Conservation (phyloP, 805 yeast genomes). For the Huiozyma naganishii region DNA sequence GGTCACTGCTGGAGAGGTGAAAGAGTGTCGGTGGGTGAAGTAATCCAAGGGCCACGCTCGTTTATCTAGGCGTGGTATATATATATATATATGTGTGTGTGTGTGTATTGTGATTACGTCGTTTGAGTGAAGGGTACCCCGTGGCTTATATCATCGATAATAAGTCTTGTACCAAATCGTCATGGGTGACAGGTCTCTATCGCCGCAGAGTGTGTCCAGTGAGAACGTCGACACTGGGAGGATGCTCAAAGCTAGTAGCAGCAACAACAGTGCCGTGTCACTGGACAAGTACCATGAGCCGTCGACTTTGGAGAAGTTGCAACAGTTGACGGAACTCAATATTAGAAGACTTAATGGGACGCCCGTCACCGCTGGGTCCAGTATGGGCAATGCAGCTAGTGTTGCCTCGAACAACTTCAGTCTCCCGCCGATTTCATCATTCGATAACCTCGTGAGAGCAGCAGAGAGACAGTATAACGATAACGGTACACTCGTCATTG, state of each 20-base stretch:
- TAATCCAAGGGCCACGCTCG: too few relatives aligned
- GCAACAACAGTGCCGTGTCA: not conserved
- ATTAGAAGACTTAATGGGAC: not conserved
- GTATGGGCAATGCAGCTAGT: not conserved
- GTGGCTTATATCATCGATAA: too few relatives aligned
- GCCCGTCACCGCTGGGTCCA: not conserved
- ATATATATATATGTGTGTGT: too few relatives aligned
- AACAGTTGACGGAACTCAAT: not conserved
- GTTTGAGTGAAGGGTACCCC: too few relatives aligned
- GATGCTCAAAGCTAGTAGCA: not conserved
- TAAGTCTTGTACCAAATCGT: too few relatives aligned
- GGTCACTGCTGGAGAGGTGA: too few relatives aligned
- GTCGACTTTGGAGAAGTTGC: conserved; percentile 5
- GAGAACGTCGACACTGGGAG: not conserved
- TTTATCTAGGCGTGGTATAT: too few relatives aligned
- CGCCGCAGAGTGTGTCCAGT: not conserved
- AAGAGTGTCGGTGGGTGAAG: too few relatives aligned
- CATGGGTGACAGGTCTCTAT: not conserved
- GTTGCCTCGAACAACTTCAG: conserved; percentile 1
- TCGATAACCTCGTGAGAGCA: conserved; percentile 21
- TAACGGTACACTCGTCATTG: too few relatives aligned
- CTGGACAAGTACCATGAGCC: conserved; percentile 9
- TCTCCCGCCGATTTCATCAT: conserved; percentile 25
- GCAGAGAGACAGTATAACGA: conserved; percentile 17
- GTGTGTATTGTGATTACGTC: too few relatives aligned